Conservation (phyloP, 441 rosid species). For the Euphorbia neoarborescens region DNA sequence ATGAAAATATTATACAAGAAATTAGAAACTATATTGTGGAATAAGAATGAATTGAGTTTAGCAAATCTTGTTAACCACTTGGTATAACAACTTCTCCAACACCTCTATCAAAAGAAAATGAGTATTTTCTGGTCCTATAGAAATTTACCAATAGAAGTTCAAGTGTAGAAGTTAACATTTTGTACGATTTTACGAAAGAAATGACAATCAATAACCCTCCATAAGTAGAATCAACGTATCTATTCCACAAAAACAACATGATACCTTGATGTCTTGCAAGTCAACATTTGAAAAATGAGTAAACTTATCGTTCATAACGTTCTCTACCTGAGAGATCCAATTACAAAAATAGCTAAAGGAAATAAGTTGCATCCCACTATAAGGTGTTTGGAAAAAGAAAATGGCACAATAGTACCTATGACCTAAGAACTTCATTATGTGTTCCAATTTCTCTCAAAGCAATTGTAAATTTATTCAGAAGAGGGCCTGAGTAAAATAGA, state of each 20-base stretch:
- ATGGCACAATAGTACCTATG: constrained; percentile 48
- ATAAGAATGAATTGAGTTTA: neutral
- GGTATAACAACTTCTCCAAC: neutral
- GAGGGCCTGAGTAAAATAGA: constrained; percentile 53
- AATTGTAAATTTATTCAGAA: constrained; percentile 94
- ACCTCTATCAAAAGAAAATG: neutral
- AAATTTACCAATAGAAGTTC: neutral
- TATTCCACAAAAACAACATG: constrained; percentile 2
- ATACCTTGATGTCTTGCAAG: constrained; percentile 92
- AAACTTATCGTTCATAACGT: constrained; percentile 80
- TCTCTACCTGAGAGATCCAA: constrained; percentile 58
- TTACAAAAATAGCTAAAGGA: neutral
- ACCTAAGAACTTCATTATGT: constrained; percentile 89
- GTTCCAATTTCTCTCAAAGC: constrained; percentile 96
- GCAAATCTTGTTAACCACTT: constrained; percentile 1
- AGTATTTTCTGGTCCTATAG: neutral
- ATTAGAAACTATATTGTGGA: neutral
- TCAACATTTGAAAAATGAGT: constrained; percentile 77
- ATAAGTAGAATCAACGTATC: constrained; percentile 7
- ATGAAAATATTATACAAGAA: neutral
- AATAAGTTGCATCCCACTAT: constrained; percentile 3
- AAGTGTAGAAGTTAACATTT: neutral
- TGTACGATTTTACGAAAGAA: neutral
- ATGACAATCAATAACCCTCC: neutral
- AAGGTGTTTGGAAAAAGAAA: neutral